phyloP scores from a whole-genome alignment of 1,139 yeast species.

The Tardiomyces depauwii region DNA sequence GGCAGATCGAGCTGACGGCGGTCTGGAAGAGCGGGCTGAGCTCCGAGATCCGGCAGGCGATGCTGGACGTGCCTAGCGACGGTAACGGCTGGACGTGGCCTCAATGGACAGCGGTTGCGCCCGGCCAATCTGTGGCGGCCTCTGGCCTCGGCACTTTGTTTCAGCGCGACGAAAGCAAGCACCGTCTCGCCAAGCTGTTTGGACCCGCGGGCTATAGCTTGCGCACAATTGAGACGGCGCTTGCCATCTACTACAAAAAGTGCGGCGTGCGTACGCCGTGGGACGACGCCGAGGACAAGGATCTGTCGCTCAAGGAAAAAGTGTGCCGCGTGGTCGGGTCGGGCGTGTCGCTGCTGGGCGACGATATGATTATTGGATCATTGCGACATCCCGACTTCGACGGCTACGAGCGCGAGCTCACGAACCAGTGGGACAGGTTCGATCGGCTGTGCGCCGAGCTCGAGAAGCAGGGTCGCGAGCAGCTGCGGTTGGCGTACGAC shows the following conservation, averaged over 20 bases:
- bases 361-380: not conserved
- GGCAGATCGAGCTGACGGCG: not conserved
- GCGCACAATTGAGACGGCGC: conserved; percentile 33
- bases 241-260: conserved; percentile 27
- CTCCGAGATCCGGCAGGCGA: not conserved
- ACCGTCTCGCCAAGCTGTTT: conserved; percentile 34
- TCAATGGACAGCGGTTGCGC: not conserved
- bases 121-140: not conserved
- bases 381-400: not conserved
- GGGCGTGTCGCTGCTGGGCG: conserved; percentile 10
- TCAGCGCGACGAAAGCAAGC: conserved; percentile 21
- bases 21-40: not conserved
- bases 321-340: conserved; percentile 24
- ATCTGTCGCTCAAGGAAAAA: conserved; percentile 20
- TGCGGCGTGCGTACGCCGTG: conserved; percentile 9
- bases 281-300: conserved; percentile 7
- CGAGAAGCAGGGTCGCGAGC: conserved; percentile 46
- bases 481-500: conserved; percentile 30
- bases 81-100: not conserved
- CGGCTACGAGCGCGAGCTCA: not conserved
- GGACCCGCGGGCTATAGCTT: conserved; percentile 38
- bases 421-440: conserved; percentile 46
- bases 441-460: conserved; percentile 59
- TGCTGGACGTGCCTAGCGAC: not conserved
- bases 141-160: not conserved